Base-by-base conservation (phyloP, 805 yeast genomes). In the Myxozyma udenii region DNA sequence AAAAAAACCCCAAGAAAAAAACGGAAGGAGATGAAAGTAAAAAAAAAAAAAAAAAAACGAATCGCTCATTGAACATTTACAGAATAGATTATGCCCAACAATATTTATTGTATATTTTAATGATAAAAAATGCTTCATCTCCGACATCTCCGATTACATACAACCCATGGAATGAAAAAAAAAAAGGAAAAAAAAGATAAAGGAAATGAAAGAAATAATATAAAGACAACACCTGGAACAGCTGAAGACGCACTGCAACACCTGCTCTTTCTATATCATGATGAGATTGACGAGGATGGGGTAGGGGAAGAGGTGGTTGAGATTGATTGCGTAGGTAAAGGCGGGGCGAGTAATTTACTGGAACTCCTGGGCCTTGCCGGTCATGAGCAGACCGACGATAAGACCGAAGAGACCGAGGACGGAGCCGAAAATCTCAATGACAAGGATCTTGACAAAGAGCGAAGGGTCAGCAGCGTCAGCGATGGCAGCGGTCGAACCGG, bases 401-500 rank as follows among this genome's bases (percentile, higher is more conserved):
- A 93, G 82, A n/a, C 63, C 98, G 68, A 93, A 86, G 61, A 93
- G 80, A 41, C 98, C 98, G 68, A 93, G 77, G 33, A 93, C 95
- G 21, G 95, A 85, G 32, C 98, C 98, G 66, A 93, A 93, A 75
- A 93, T 93, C 77, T 93, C 98, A 63, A 93, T 85, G 57, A 93
- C 98, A 65, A 93, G 80, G 54, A 93, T 93, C 73, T 93, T 93
- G 58, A 93, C 98, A 64, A 93, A 93, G 60, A 93, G 75, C 3
- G 96, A 79, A 22, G 96, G 82, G 73, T 93, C 97, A 9, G 98
- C 97, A 26, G 98, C 98, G 72, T 93, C 98, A 40, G 95, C 81
- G 56, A 93, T 80, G 37, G 98, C 98, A 32, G 98, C 98, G n/a
- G 97, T 93, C 23, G 98, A 84, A 44, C 98, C 98, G 14, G 98